phyloP scores from a whole-genome alignment of 495 filamentous ascomycete species.

The Penicillium antarcticum region DNA sequence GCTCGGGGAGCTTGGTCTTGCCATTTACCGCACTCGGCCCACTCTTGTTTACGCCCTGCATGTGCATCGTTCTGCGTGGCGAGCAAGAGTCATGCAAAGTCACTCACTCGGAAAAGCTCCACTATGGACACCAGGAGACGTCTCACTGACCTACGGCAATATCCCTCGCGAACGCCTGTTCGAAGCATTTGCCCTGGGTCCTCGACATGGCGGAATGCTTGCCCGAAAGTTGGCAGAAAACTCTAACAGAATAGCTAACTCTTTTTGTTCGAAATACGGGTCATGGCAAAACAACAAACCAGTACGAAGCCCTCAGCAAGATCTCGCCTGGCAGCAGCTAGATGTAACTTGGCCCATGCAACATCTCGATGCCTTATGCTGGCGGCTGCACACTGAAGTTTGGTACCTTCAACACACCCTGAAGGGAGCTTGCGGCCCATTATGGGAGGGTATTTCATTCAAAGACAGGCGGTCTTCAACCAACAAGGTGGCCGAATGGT shows the following conservation, averaged over 20 bases:
- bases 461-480: too few species aligned
- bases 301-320: constrained; percentile 5
- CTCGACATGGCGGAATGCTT: not conserved
- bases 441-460: constrained; percentile 6
- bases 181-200: not conserved
- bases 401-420: constrained; percentile 9
- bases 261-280: not conserved
- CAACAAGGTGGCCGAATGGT: not conserved
- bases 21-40: too few species aligned
- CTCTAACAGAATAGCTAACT: not conserved
- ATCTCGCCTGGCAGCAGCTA: constrained; percentile 29
- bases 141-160: not conserved
- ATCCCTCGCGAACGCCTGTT: too few species aligned
- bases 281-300: constrained; percentile 1
- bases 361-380: not conserved
- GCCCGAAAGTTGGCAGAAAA: not conserved
- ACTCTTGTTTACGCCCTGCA: not conserved
- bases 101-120: not conserved
- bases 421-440: constrained; percentile 4
- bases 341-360: constrained; percentile 28
- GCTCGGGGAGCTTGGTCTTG: not conserved
- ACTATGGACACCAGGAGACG: not conserved
- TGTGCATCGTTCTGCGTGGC: not conserved
- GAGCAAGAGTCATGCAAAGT: not conserved
- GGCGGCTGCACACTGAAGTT: constrained; percentile 7